Base-by-base conservation (phyloP, 768 basidiomycete genomes). In the Tubosaeta sp. region DNA sequence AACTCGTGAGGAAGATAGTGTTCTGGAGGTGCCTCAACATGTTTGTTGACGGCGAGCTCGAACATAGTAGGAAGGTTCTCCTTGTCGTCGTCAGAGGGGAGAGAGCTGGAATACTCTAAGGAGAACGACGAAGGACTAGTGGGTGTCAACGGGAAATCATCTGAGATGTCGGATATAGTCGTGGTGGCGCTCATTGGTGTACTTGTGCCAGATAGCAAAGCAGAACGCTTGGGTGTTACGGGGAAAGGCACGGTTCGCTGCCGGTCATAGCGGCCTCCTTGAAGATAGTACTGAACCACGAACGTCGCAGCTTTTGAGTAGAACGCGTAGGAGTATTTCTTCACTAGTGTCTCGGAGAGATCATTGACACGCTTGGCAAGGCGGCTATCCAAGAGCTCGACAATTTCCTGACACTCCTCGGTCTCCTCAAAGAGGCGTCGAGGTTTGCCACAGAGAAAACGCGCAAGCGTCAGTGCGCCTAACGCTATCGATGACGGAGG, bases 261-360 rank as follows among this genome's bases (percentile, higher is more conserved):
- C 37, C 76, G 77, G 54, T 74, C 65, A 66, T 87, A 91, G 48
- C 83, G 86, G 41, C 85, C 85, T 46, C 94, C 95, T 64, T 89
- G 83, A 45, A 97, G 84, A 68, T 98, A 99, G 72, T 85, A 93
- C 67, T 97, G 91, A 33, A 94, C 85, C 55, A 93, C 91, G 66
- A 91, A 84, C 22, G 88, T 92, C 22, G 95, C 94, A 1, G 94
- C 92, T 73, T 94, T 95, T 45, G 91, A 93, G 74, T 95, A 98
- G 74, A 95, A 97, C 39, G 87, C 86, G 62, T 91, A 94, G 6
- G 95, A 95, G 74, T 99, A 97, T 75, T 99, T 99, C 76, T 95
- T 93, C 66, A 97, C 84, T 64, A 97, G 76, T n/a, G 89, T 94
- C 70, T 95, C 89, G 12, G 95, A 97, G 31, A 99, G 80, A 58